These are phyloP conservation scores for Lepiota brunneoincarnata DNA, from an alignment of 768 basidiomycete genomes.

Conservation along the genomic window DNA sequence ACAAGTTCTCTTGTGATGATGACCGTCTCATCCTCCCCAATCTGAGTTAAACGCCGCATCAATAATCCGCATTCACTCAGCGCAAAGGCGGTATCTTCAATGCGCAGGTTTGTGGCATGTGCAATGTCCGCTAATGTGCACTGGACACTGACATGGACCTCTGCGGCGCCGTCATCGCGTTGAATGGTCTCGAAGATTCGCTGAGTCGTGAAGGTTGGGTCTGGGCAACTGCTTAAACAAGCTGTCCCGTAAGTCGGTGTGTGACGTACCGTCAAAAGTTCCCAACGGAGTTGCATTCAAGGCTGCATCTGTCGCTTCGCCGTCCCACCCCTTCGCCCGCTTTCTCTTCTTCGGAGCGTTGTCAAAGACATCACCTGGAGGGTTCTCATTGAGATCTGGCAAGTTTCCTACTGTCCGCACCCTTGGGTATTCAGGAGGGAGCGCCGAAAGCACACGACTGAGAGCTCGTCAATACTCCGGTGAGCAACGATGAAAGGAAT, in stretches of 20 bases:
- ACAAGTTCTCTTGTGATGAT: conserved; percentile 39
- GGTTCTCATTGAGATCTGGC: conserved; percentile 36
- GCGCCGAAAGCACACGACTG: conserved; percentile 57
- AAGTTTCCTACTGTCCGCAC: conserved; percentile 43
- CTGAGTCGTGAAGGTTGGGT: conserved; percentile 48
- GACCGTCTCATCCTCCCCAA: conserved; percentile 32
- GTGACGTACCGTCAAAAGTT: conserved; percentile 37
- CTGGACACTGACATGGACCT: conserved; percentile 60
- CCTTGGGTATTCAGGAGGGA: conserved; percentile 50
- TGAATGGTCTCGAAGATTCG: conserved; percentile 57
- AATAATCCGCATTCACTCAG: conserved; percentile 85
- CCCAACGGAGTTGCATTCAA: conserved; percentile 30
- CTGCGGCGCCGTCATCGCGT: conserved; percentile 66
- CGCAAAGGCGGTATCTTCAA: conserved; percentile 88
- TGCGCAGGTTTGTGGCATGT: conserved; percentile 71
- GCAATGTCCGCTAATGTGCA: conserved; percentile 82
- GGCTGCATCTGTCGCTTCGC: conserved; percentile 48
- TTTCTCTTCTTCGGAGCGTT: conserved; percentile 36
- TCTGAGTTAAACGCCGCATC: conserved; percentile 34
- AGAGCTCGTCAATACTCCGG: neutral
- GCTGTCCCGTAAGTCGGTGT: neutral
- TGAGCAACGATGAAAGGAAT: neutral
- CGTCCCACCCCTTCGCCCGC: conserved; percentile 69
- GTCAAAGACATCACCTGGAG: conserved; percentile 26
- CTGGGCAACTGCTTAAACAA: conserved; percentile 25